Evolutionary conservation across 73 alveolate genomes (phyloP).

Genomic region (Paramecium octaurelia): DNA sequence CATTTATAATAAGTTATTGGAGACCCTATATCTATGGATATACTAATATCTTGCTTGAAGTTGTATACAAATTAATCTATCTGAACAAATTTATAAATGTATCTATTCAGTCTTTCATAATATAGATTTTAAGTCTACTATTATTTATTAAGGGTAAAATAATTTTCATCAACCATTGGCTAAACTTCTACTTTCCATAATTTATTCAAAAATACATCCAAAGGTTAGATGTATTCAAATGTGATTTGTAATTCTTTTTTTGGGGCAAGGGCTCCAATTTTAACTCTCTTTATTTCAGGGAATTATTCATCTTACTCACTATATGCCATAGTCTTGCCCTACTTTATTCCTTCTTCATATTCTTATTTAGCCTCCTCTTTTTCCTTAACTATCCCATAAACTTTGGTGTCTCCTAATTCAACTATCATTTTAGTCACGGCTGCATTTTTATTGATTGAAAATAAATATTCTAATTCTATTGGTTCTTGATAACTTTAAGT

Average conservation of each 20-base stretch:
- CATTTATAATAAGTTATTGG: neutral
- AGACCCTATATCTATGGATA: neutral
- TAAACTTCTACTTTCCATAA: neutral
- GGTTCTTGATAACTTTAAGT: neutral
- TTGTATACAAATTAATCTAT: neutral
- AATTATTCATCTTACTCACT: neutral
- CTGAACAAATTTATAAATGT: neutral
- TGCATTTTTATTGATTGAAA: neutral
- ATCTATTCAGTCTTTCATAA: neutral
- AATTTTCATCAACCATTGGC: neutral
- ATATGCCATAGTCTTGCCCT: slow-evolving; percentile 42
- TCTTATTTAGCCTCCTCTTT: slow-evolving; percentile 30
- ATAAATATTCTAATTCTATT: neutral
- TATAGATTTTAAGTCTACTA: neutral
- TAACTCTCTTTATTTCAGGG: neutral
- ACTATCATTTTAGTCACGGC: neutral
- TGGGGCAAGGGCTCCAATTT: slow-evolving; percentile 54
- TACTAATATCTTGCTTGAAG: neutral
- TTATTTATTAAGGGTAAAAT: neutral
- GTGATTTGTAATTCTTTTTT: neutral
- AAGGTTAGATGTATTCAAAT: neutral
- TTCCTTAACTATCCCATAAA: slow-evolving; percentile 32
- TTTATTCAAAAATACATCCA: neutral
- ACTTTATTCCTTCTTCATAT: neutral
- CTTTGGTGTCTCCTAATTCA: neutral